Conservation (phyloP, 192 early-diverging fungal genomes). For the Backusella tarrabulga region DNA sequence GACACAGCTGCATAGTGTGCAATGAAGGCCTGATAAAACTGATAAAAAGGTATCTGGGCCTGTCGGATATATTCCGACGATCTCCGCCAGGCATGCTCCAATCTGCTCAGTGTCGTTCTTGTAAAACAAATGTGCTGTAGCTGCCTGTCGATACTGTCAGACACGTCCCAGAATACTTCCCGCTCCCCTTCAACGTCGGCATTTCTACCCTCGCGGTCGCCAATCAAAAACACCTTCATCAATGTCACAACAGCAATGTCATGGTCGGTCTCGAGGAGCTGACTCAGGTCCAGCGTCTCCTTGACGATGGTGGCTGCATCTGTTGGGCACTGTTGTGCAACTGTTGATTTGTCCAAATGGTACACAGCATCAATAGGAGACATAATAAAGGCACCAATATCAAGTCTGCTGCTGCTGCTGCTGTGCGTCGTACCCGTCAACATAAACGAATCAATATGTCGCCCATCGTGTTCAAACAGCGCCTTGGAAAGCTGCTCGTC, state of each 20-base stretch:
- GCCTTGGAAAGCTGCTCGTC: constrained; percentile 9
- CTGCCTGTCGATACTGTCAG: constrained; percentile 8
- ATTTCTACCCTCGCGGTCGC: constrained; percentile 30
- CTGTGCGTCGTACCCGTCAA: background rate
- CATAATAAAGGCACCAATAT: constrained; percentile 20
- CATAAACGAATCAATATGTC: constrained; percentile 10
- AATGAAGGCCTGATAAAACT: constrained; percentile 38
- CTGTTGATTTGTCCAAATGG: constrained; percentile 30
- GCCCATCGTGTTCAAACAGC: constrained; percentile 23
- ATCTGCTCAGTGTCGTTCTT: background rate
- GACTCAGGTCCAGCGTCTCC: background rate
- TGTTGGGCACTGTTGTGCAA: background rate
- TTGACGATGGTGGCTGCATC: background rate
- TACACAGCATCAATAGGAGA: constrained; percentile 40
- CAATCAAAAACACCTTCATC: constrained; percentile 38
- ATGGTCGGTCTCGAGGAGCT: background rate
- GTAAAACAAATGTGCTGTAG: constrained; percentile 10
- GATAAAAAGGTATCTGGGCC: constrained; percentile 37
- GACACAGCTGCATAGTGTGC: constrained; percentile 37
- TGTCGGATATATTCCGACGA: constrained; percentile 32
- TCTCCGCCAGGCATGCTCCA: constrained; percentile 29
- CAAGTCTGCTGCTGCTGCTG: background rate
- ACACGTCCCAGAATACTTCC: constrained; percentile 33
- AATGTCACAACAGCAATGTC: constrained; percentile 12
- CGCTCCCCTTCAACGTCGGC: constrained; percentile 16